A percentile compares a stretch with the other conserved stretches of the same genome.
phyloP scores from a whole-genome alignment of 495 filamentous ascomycete species.

The Cercophora newfieldiana region DNA sequence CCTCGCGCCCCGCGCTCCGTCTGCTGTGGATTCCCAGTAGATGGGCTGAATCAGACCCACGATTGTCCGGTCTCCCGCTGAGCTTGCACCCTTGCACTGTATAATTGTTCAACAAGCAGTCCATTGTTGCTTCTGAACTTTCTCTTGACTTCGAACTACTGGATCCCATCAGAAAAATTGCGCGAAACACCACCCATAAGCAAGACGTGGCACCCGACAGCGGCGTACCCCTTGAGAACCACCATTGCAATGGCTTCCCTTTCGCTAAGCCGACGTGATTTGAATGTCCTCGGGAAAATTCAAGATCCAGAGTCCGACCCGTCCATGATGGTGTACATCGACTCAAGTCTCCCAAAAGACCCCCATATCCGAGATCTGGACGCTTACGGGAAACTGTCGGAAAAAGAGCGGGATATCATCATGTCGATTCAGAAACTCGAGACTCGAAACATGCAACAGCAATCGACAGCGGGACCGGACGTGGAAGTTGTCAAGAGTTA shows the following conservation, averaged over 20 bases:
- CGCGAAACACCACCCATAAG: not conserved
- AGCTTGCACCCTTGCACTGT: not conserved
- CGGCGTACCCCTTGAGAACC: not conserved
- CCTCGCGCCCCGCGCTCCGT: not conserved
- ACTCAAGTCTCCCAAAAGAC: slow-evolving; percentile 59
- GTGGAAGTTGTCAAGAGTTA: slow-evolving; percentile 38
- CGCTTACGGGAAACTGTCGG: slow-evolving; percentile 39
- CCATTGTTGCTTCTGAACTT: not conserved
- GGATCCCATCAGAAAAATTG: not conserved
- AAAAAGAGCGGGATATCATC: slow-evolving; percentile 51
- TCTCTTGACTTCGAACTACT: not conserved
- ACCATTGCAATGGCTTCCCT: slow-evolving; percentile 45
- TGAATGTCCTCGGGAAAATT: slow-evolving; percentile 71
- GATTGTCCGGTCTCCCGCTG: not conserved
- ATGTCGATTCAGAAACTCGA: slow-evolving; percentile 51
- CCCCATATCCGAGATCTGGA: slow-evolving; percentile 51
- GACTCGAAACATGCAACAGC: slow-evolving; percentile 42
- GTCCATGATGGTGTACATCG: slow-evolving; percentile 51
- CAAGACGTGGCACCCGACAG: not conserved
- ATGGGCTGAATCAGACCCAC: not conserved
- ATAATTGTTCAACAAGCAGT: not conserved
- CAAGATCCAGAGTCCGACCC: slow-evolving; percentile 76
- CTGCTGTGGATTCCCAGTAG: not conserved
- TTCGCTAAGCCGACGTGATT: slow-evolving; percentile 67
- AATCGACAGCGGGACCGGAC: slow-evolving; percentile 27